Evolutionary conservation across 2,329 filamentous ascomycete genomes (phyloP).

Genomic region (Aureobasidium pullulans): DNA sequence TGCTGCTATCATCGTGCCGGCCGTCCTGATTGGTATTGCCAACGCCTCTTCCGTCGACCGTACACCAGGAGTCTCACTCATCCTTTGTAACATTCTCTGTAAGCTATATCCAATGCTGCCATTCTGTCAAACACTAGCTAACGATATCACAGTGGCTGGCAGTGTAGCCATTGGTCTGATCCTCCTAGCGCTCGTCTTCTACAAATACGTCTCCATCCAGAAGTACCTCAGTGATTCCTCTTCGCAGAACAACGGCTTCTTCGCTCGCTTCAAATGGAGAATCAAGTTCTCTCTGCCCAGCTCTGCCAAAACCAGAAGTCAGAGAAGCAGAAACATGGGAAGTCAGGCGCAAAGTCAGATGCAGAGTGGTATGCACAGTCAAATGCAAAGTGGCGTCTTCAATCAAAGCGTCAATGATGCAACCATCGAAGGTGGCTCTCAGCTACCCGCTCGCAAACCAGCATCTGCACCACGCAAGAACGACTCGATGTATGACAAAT

Average conservation of each 20-base stretch:
- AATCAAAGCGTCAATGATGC: background rate
- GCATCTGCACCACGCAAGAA: background rate
- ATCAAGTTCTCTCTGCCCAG: conserved; percentile 10
- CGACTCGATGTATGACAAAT: conserved; percentile 11
- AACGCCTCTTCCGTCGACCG: background rate
- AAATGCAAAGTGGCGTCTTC: background rate
- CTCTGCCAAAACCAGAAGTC: background rate
- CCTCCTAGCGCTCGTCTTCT: conserved; percentile 2
- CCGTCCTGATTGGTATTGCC: conserved; percentile 3
- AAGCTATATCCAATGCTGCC: background rate
- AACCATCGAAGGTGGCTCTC: background rate
- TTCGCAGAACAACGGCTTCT: background rate
- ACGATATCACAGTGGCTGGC: background rate
- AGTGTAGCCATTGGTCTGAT: background rate
- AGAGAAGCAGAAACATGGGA: background rate
- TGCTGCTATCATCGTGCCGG: background rate
- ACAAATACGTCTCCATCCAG: conserved; percentile 11
- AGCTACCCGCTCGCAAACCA: background rate
- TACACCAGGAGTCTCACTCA: background rate
- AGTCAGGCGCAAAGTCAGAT: background rate
- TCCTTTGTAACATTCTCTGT: conserved; percentile 1
- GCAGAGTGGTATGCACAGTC: background rate
- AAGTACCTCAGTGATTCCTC: background rate
- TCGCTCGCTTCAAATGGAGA: background rate
- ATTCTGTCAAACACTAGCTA: background rate